Evolutionary conservation across 1,139 yeast species (phyloP).

Genomic region (Pneumocystis murina): DNA sequence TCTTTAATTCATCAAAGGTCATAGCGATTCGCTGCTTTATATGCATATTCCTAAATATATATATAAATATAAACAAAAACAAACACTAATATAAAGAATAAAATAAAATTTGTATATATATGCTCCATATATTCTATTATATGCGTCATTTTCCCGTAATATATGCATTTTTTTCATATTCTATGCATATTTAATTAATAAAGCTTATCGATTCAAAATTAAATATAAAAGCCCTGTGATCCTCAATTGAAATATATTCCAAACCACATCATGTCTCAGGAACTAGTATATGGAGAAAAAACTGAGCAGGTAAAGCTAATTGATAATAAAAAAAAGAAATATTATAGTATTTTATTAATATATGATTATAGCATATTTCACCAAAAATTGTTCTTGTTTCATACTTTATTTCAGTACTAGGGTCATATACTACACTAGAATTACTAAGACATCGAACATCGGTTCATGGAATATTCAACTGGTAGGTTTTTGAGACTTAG

Average conservation of each 20-base stretch:
- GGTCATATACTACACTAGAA: conserved; percentile 6
- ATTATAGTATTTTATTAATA: not conserved
- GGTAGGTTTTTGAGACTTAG: not conserved
- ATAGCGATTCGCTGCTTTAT: no score
- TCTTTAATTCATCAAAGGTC: no score
- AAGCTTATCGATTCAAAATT: not conserved
- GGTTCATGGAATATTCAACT: not conserved
- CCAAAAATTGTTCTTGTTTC: not conserved
- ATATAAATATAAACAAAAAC: no score
- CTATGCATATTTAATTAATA: not conserved
- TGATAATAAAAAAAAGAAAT: not conserved
- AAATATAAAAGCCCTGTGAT: not conserved
- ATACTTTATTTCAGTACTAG: conserved; percentile 4
- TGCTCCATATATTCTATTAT: no score
- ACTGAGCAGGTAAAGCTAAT: not conserved
- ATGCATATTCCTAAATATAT: no score
- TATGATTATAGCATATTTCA: not conserved
- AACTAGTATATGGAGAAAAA: not conserved
- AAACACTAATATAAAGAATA: no score
- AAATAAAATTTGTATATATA: no score
- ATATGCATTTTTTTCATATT: no score
- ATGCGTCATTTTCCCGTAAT: no score
- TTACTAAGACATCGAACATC: conserved; percentile 5
- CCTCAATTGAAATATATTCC: not conserved
- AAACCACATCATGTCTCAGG: not conserved